phyloP scores from a whole-genome alignment of 2,329 filamentous ascomycete species.

The Clarireedia paspali region DNA sequence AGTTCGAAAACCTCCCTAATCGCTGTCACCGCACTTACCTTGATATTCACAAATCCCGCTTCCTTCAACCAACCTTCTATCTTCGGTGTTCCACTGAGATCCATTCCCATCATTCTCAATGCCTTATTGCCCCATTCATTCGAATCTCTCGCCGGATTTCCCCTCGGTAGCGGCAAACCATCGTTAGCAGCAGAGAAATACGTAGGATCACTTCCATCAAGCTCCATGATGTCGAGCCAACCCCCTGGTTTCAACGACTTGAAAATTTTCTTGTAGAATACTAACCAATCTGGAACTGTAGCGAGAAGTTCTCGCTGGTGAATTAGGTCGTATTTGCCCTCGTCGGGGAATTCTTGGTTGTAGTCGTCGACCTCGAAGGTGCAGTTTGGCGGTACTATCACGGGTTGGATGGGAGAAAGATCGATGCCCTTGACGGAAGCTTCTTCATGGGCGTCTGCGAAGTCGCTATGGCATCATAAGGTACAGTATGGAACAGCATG shows the following conservation, averaged over 20 bases:
- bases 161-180: background rate
- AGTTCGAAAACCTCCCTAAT: conserved; percentile 4
- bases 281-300: conserved; percentile 11
- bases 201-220: background rate
- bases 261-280: conserved; percentile 11
- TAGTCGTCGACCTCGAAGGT: conserved; percentile 58
- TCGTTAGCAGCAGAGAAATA: background rate
- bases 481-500: background rate
- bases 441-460: conserved; percentile 40
- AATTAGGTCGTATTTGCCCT: conserved; percentile 27
- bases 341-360: conserved; percentile 33
- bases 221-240: conserved; percentile 6
- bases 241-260: conserved; percentile 13
- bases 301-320: conserved; percentile 21
- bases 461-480: conserved; percentile 18
- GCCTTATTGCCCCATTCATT: background rate
- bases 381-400: conserved; percentile 50
- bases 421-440: conserved; percentile 46
- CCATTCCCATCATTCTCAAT: background rate
- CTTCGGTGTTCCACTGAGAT: conserved; percentile 3
- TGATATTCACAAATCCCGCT: conserved; percentile 39
- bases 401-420: conserved; percentile 49
- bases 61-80: conserved; percentile 27
- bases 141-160: background rate
- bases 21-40: conserved; percentile 33